phyloP scores from a whole-genome alignment of 2,329 filamentous ascomycete genomes.

The Microsporum ferrugineum region DNA sequence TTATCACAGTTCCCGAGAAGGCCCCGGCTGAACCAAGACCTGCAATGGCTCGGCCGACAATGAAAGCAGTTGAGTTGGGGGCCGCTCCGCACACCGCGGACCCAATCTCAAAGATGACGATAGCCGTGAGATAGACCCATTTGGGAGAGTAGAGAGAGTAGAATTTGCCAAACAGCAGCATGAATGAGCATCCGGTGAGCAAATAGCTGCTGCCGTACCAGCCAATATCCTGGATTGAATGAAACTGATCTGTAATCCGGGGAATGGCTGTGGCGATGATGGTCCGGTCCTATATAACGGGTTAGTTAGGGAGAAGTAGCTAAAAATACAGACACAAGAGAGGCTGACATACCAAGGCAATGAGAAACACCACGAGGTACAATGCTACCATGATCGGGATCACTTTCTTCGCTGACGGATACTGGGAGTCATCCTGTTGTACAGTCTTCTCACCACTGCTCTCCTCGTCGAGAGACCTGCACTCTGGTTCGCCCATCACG shows the following conservation, averaged over 20 bases:
- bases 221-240: slow-evolving; percentile 36
- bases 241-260: slow-evolving; percentile 37
- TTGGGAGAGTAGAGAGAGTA: slow-evolving; percentile 35
- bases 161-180: slow-evolving; percentile 33
- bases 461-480: not conserved
- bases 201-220: slow-evolving; percentile 39
- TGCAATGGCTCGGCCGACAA: slow-evolving; percentile 29
- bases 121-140: slow-evolving; percentile 29
- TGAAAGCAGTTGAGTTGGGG: slow-evolving; percentile 27
- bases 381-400: slow-evolving; percentile 7
- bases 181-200: slow-evolving; percentile 33
- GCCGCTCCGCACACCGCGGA: slow-evolving; percentile 29
- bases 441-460: not conserved
- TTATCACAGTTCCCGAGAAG: slow-evolving; percentile 28
- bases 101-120: slow-evolving; percentile 34
- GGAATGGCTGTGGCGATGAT: slow-evolving; percentile 39
- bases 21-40: slow-evolving; percentile 28
- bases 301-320: not conserved
- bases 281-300: slow-evolving; percentile 25
- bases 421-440: not conserved
- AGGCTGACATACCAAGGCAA: slow-evolving; percentile 7
- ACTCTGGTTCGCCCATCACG: not conserved
- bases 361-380: slow-evolving; percentile 8
- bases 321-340: not conserved
- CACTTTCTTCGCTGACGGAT: slow-evolving; percentile 4